Conservation (phyloP, 768 basidiomycete species). For the Boletus reticuloceps region DNA sequence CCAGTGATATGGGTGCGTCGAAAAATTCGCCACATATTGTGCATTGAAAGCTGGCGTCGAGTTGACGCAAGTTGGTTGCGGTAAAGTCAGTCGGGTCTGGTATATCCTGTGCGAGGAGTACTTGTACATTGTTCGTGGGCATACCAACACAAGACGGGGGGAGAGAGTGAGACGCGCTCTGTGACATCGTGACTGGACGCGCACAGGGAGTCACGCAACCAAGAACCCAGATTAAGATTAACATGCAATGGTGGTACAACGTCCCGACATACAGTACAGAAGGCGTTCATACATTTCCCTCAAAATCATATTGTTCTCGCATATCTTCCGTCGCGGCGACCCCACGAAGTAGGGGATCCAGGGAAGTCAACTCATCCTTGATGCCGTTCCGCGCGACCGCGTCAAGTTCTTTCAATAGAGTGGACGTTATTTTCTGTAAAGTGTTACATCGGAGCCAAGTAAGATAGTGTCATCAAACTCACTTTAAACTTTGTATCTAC, state of each 20-base stretch:
- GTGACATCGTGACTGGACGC: slow-evolving; percentile 26
- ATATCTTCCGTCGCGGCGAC: slow-evolving; percentile 38
- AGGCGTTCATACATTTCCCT: slow-evolving; percentile 34
- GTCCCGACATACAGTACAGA: slow-evolving; percentile 10
- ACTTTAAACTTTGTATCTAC: slow-evolving; percentile 87
- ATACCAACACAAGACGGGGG: slow-evolving; percentile 8
- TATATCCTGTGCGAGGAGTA: slow-evolving; percentile 36
- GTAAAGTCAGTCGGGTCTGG: slow-evolving; percentile 75
- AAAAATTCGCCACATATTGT: slow-evolving; percentile 75
- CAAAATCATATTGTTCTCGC: slow-evolving; percentile 43
- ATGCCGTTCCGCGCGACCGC: slow-evolving; percentile 76
- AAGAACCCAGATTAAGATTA: neutral
- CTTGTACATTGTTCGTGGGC: slow-evolving; percentile 29
- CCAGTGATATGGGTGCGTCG: slow-evolving; percentile 67
- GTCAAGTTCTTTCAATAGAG: slow-evolving; percentile 82
- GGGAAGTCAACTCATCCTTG: slow-evolving; percentile 76
- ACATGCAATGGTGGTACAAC: slow-evolving; percentile 24
- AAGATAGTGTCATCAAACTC: slow-evolving; percentile 17
- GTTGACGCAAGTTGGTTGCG: slow-evolving; percentile 49
- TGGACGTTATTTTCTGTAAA: slow-evolving; percentile 79
- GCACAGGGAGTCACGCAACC: slow-evolving; percentile 19
- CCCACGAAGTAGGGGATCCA: slow-evolving; percentile 75
- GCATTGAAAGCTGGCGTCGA: slow-evolving; percentile 70
- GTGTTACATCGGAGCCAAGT: neutral
- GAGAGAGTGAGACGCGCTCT: slow-evolving; percentile 6